Evolutionary conservation across 139 green algal genomes (phyloP).

Genomic region (Bryopsis sp.): DNA sequence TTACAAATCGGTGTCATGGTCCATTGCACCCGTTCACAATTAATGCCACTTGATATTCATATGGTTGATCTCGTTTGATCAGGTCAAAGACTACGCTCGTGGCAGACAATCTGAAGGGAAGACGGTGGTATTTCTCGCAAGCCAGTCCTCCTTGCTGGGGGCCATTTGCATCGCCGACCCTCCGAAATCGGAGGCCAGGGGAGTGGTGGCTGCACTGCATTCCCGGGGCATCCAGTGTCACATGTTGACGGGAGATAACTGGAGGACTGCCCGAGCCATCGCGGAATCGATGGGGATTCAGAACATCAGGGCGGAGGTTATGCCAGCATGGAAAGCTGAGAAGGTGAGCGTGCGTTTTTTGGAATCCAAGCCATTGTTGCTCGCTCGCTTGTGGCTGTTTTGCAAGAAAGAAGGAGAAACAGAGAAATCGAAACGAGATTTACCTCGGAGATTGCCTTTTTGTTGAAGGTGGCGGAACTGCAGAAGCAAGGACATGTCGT

Average conservation of each 20-base stretch:
- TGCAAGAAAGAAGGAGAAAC: too few relatives aligned
- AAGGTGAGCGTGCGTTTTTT: conserved; percentile 28
- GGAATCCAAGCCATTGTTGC: too few relatives aligned
- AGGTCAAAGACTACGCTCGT: conserved; percentile 45
- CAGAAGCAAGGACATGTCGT: conserved; percentile 46
- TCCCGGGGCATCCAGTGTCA: conserved; percentile 27
- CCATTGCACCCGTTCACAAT: too few relatives aligned
- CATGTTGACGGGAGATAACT: conserved; percentile 85
- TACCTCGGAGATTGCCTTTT: background rate
- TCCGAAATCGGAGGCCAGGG: conserved; percentile 79
- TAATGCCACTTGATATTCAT: too few relatives aligned
- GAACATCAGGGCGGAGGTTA: conserved; percentile 46
- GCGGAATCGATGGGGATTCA: conserved; percentile 45
- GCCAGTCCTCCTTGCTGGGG: conserved; percentile 38
- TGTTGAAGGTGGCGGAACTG: conserved; percentile 13
- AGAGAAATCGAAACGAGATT: too few relatives aligned
- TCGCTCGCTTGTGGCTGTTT: too few relatives aligned
- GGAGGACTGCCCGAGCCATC: conserved; percentile 65
- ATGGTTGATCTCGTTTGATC: too few relatives aligned
- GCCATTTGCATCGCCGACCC: conserved; percentile 73
- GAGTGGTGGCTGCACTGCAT: conserved; percentile 60
- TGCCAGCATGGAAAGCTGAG: conserved; percentile 63
- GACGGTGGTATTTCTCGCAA: conserved; percentile 62
- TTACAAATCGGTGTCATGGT: too few relatives aligned
- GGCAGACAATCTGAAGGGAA: conserved; percentile 36